phyloP scores from a whole-genome alignment of 148 eudicot genomes.

The Polygonum maritimum region DNA sequence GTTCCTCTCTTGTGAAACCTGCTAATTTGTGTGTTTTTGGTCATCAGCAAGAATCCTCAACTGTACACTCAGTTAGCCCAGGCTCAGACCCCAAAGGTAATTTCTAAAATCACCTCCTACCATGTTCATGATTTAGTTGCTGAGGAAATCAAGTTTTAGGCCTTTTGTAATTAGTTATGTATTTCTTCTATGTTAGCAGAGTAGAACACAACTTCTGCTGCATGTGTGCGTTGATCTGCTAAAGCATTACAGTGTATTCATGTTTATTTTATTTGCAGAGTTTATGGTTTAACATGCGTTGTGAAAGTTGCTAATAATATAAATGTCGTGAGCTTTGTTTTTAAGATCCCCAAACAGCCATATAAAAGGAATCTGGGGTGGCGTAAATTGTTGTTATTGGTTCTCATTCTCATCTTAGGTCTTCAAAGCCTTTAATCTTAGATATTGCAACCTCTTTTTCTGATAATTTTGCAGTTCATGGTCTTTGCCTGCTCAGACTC shows the following conservation, averaged over 20 bases:
- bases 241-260: not conserved
- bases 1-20: not conserved
- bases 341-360: not conserved
- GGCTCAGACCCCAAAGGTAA: slow-evolving; percentile 84
- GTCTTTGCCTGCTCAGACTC: slow-evolving; percentile 91
- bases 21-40: not conserved
- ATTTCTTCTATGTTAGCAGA: not conserved
- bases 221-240: not conserved
- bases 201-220: not conserved
- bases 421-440: not conserved
- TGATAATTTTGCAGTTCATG: slow-evolving; percentile 48
- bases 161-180: not conserved
- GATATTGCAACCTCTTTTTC: not conserved
- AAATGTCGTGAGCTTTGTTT: not conserved
- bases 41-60: slow-evolving; percentile 54
- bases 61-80: slow-evolving; percentile 56
- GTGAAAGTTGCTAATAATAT: not conserved
- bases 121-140: not conserved
- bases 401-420: not conserved
- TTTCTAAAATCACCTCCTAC: not conserved
- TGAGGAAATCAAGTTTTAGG: not conserved
- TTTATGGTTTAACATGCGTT: not conserved
- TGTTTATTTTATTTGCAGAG: not conserved
- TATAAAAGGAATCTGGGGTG: not conserved
- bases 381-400: not conserved